Evolutionary conservation across 805 yeast species (phyloP), one percentile per base, ranked within the genome.

Genomic region (Suhomyces tanzawaensis): DNA sequence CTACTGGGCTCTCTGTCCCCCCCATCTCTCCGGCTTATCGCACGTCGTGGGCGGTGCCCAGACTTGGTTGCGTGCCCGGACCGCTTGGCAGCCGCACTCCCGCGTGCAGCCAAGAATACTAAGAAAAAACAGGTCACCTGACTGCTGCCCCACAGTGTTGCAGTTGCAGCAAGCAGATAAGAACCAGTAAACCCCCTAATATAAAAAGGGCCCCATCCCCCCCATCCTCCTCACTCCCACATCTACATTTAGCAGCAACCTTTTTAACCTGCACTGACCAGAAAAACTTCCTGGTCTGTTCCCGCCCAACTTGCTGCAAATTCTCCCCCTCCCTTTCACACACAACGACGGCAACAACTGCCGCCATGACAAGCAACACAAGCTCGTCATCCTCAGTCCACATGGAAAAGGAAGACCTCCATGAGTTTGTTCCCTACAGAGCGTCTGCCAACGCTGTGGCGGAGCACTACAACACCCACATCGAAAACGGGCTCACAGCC

Each of bases 401-500:
- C 29, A 14, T 23, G n/a, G 33, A 35, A n/a, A 29, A 28, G 17
- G 32, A 19, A 17, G 37, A 34, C 12, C 9, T 15, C 11, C 22
- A 4, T n/a, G 31, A 19, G 6, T 36, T 36, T 16, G 13, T 22
- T 12, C 32, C 33, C 14, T 60, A 64, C 50, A 53, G 70, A 28
- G 49, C 60, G 32, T 22, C 74, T 0, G 53, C 64, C 14, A 55
- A 60, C 8, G 57, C 62, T 36, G 72, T 72, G 9, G 69, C 62
- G 15, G 48, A 57, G 8, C 40, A 52, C 14, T 72, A 65, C 45
- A 52, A 58, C 7, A 69, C 85, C 2, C 63, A 71, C 47, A 45
- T 58, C 13, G 58, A 61, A 4, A 62, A 65, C 36, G 93, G 93
- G 4, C 50, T 60, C 24, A 35, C 52, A 17, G 43, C 25, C 11